These are phyloP conservation scores for Coniochaeta sp. DNA, from an alignment of 2,329 filamentous ascomycete species.

Conservation along the genomic window DNA sequence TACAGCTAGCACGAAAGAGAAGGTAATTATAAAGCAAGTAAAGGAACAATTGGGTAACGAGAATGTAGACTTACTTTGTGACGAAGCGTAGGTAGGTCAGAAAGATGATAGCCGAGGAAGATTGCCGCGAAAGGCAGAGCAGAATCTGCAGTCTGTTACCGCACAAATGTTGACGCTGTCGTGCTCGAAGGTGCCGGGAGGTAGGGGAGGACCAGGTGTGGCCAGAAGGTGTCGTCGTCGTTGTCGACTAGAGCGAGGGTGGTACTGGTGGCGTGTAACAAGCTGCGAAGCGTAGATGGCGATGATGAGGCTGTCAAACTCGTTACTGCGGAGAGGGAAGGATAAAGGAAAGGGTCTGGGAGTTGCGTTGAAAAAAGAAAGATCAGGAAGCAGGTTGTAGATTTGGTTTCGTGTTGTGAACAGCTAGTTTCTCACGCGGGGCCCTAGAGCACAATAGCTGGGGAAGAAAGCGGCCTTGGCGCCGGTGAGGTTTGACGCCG, in stretches of 20 bases:
- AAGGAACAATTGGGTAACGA: not conserved
- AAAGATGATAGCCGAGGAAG: not conserved
- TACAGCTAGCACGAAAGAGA: not conserved
- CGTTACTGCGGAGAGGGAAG: too few species aligned
- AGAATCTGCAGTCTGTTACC: not conserved
- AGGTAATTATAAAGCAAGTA: not conserved
- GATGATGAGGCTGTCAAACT: too few species aligned
- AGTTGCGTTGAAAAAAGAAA: not conserved
- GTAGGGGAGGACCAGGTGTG: too few species aligned
- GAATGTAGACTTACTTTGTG: not conserved
- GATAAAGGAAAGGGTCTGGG: not conserved
- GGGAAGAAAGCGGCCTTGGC: too few species aligned
- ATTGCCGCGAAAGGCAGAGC: not conserved
- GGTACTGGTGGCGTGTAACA: too few species aligned
- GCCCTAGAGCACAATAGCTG: not conserved
- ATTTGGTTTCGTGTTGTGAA: not conserved
- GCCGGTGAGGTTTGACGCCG: not conserved
- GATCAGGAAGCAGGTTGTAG: not conserved
- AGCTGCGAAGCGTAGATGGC: too few species aligned
- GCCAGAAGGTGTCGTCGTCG: too few species aligned
- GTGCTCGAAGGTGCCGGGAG: too few species aligned
- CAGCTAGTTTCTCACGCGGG: not conserved
- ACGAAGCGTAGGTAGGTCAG: not conserved
- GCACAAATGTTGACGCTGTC: too few species aligned
- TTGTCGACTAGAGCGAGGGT: too few species aligned